Percentiles rank a stretch among this genome's conserved stretches.
Evolutionary conservation across 2,329 filamentous ascomycete species (phyloP).

Genomic region (Chaetothyriales sp.): DNA sequence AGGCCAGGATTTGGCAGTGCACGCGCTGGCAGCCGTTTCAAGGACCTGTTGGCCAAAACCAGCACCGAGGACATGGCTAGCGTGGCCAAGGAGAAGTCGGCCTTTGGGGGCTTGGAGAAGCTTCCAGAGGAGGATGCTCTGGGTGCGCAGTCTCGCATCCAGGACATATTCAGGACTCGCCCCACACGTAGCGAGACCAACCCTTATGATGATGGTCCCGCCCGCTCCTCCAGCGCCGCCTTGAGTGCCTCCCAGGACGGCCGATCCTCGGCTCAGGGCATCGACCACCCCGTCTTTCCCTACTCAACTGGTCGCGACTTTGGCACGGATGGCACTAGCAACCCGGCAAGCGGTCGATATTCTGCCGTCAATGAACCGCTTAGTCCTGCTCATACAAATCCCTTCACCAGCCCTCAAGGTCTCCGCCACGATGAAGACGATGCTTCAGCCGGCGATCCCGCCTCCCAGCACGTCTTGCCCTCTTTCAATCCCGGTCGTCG

Average conservation of each 20-base stretch:
- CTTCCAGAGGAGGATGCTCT: slow-evolving; percentile 37
- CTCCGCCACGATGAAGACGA: slow-evolving; percentile 49
- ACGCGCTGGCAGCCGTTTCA: slow-evolving; percentile 67
- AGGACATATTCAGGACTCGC: slow-evolving; percentile 31
- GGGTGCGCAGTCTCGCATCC: slow-evolving; percentile 36
- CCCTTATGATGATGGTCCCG: slow-evolving; percentile 33
- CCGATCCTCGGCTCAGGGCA: slow-evolving; percentile 35
- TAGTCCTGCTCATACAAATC: slow-evolving; percentile 91
- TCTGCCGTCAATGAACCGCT: slow-evolving; percentile 49
- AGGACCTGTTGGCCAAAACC: slow-evolving; percentile 69
- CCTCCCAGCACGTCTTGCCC: slow-evolving; percentile 29
- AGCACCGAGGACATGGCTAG: slow-evolving; percentile 48
- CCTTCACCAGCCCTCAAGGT: slow-evolving; percentile 78
- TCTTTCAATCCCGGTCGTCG: slow-evolving; percentile 31
- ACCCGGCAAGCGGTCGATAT: slow-evolving; percentile 38
- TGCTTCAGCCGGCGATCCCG: slow-evolving; percentile 38
- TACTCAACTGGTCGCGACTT: slow-evolving; percentile 47
- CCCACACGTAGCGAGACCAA: slow-evolving; percentile 35
- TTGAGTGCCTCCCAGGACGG: slow-evolving; percentile 62
- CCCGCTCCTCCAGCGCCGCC: slow-evolving; percentile 46
- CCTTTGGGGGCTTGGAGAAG: slow-evolving; percentile 37
- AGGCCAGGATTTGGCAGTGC: slow-evolving; percentile 50
- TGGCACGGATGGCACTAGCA: slow-evolving; percentile 42
- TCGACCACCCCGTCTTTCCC: slow-evolving; percentile 43
- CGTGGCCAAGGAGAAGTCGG: slow-evolving; percentile 40